phyloP scores from a whole-genome alignment of 768 basidiomycete genomes.

The Sistotremastrum suecicum region DNA sequence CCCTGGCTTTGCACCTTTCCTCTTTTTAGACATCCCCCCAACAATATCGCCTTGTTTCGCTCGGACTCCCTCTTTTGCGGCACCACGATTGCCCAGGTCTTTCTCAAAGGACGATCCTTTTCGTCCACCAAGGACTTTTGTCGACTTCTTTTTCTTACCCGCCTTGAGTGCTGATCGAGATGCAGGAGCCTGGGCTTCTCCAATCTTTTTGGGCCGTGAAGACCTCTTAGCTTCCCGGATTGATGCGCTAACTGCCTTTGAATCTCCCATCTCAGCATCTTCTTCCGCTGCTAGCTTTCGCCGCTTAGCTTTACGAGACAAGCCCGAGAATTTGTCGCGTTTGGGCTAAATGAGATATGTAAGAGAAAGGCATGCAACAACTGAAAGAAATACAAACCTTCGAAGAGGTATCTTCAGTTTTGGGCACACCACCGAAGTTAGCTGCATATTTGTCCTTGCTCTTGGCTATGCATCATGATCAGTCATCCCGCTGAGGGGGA shows the following conservation, averaged over 20 bases:
- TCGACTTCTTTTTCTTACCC: slow-evolving; percentile 18
- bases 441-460: slow-evolving; percentile 67
- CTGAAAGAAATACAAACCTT: neutral
- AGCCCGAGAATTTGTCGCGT: slow-evolving; percentile 64
- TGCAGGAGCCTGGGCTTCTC: slow-evolving; percentile 27
- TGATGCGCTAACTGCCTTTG: slow-evolving; percentile 46
- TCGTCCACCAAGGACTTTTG: slow-evolving; percentile 10
- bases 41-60: slow-evolving; percentile 48
- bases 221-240: slow-evolving; percentile 83
- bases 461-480: slow-evolving; percentile 30
- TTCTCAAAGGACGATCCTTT: slow-evolving; percentile 36
- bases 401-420: slow-evolving; percentile 21
- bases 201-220: slow-evolving; percentile 60
- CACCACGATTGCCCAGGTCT: slow-evolving; percentile 37
- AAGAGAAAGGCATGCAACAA: neutral
- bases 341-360: slow-evolving; percentile 35
- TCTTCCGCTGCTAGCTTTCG: slow-evolving; percentile 77
- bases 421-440: slow-evolving; percentile 26
- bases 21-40: slow-evolving; percentile 37
- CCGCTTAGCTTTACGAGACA: slow-evolving; percentile 79
- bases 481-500: neutral
- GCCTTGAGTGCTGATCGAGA: slow-evolving; percentile 19
- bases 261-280: slow-evolving; percentile 49
- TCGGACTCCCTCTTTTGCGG: slow-evolving; percentile 42
- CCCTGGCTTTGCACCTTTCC: neutral